Conservation (phyloP, 768 basidiomycete species). For the Mycena olivaceomarginata region DNA sequence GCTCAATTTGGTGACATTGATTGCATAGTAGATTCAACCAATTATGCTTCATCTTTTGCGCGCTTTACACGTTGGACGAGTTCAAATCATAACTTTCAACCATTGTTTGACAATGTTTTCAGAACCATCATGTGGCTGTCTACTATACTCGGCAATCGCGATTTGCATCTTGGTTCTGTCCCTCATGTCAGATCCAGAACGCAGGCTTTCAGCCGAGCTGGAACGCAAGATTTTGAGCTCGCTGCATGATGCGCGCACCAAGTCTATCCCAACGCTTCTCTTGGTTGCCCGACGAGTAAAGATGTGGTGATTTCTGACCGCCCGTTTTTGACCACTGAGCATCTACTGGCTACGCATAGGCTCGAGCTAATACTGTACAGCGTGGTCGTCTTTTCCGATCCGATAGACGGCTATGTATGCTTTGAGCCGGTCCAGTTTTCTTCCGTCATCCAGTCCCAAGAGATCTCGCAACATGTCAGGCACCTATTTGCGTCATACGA, state of each 20-base stretch:
- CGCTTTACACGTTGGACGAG: no score
- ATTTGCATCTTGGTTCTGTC: background rate
- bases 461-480: slow-evolving; percentile 3
- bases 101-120: no score
- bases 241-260: background rate
- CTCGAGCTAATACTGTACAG: slow-evolving; percentile 13
- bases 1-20: no score
- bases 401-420: background rate
- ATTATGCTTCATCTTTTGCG: no score
- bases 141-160: no score
- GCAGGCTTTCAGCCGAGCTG: background rate
- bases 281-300: slow-evolving; percentile 22
- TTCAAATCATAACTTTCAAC: no score
- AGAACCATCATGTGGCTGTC: no score
- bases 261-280: slow-evolving; percentile 12
- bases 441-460: slow-evolving; percentile 4
- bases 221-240: slow-evolving; percentile 20
- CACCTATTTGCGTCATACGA: background rate
- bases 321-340: no score
- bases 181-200: background rate
- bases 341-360: background rate
- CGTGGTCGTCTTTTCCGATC: slow-evolving; percentile 7
- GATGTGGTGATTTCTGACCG: background rate
- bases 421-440: background rate
- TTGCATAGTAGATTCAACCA: no score